phyloP scores from a whole-genome alignment of 768 basidiomycete genomes.

The Hygrocybe coccinea region DNA sequence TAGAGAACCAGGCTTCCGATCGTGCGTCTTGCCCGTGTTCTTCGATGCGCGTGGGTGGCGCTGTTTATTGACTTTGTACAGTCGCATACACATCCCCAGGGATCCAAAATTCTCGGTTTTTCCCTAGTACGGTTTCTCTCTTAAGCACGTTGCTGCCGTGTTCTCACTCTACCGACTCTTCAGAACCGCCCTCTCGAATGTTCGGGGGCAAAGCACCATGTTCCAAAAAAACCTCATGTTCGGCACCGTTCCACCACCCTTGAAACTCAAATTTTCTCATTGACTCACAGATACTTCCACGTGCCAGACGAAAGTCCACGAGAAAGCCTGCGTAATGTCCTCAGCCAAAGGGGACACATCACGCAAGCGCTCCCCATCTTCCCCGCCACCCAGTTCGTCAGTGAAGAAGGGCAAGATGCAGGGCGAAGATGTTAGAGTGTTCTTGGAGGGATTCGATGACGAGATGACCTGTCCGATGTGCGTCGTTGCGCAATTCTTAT shows the following conservation, averaged over 20 bases:
- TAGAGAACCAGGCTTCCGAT: constrained; percentile 36
- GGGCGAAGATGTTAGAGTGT: constrained; percentile 18
- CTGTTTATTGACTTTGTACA: neutral
- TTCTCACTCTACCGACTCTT: no score
- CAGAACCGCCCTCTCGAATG: no score
- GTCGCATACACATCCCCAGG: neutral
- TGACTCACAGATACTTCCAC: neutral
- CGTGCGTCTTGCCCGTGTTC: neutral
- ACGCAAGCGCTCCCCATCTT: constrained; percentile 3
- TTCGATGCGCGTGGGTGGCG: neutral
- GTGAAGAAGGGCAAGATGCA: constrained; percentile 41
- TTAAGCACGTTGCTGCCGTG: no score
- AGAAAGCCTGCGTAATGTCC: neutral
- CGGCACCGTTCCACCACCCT: neutral
- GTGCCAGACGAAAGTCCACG: neutral
- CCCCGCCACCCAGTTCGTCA: constrained; percentile 10
- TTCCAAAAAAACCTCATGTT: neutral
- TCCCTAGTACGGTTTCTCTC: no score
- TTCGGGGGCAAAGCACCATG: no score
- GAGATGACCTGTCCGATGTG: constrained; percentile 73
- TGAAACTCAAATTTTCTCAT: neutral
- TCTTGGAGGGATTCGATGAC: constrained; percentile 51
- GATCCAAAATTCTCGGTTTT: no score
- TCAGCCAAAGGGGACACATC: neutral
- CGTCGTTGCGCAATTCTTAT: constrained; percentile 22